Percentiles rank a stretch among this genome's conserved stretches.
Evolutionary conservation across 1,284 basidiomycete genomes (phyloP).

Genomic region (Mycena citricolor): DNA sequence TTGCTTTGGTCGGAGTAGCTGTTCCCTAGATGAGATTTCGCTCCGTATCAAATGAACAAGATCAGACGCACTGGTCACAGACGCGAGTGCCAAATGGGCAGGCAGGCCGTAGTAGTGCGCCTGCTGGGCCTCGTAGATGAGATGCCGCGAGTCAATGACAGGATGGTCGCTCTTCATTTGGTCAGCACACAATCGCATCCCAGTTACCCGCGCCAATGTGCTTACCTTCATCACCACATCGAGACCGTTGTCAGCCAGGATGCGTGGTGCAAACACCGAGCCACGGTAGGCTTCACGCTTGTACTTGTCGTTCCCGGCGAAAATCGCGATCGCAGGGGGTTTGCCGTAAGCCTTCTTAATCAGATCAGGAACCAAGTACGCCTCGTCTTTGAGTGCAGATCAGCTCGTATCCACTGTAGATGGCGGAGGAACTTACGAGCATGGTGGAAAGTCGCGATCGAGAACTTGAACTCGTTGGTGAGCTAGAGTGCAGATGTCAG

Average conservation of each 20-base stretch:
- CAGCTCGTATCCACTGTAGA: neutral
- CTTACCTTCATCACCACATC: constrained; percentile 76
- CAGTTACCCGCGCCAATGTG: too few relatives aligned
- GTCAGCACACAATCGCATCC: neutral
- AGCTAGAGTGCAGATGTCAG: constrained; percentile 41
- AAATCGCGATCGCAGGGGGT: constrained; percentile 72
- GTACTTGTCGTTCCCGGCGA: constrained; percentile 69
- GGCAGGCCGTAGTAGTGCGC: constrained; percentile 77
- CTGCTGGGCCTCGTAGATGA: constrained; percentile 86
- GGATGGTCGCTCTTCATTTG: constrained; percentile 65
- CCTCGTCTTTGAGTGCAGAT: constrained; percentile 20
- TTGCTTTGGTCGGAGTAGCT: constrained; percentile 65
- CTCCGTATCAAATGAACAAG: neutral
- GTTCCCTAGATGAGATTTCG: constrained; percentile 25
- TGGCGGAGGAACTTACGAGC: constrained; percentile 6
- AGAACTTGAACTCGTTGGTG: constrained; percentile 24
- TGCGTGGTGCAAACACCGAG: constrained; percentile 81
- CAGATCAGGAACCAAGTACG: constrained; percentile 37
- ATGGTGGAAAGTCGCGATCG: constrained; percentile 21
- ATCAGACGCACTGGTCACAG: constrained; percentile 62
- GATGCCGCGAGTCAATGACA: constrained; percentile 75
- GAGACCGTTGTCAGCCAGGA: constrained; percentile 74
- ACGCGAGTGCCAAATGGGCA: constrained; percentile 59
- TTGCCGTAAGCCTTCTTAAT: constrained; percentile 72
- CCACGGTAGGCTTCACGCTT: constrained; percentile 87